These are phyloP conservation scores for Plantago ovata DNA, from an alignment of 257 asterid genomes.

Conservation along the genomic window DNA sequence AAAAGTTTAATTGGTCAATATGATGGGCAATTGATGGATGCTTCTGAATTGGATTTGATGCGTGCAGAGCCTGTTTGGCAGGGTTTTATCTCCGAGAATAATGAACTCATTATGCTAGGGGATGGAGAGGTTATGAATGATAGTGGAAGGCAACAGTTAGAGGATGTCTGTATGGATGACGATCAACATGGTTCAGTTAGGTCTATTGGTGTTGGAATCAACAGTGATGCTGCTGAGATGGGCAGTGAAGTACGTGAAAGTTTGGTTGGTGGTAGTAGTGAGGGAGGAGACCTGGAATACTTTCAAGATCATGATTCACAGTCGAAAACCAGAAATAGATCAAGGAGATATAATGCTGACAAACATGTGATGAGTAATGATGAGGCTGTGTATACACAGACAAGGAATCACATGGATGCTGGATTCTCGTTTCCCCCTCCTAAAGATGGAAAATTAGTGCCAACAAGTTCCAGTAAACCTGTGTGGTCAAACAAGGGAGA, in stretches of 20 bases:
- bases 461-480: conserved; percentile 48
- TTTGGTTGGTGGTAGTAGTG: conserved; percentile 92
- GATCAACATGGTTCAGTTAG: conserved; percentile 95
- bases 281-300: conserved; percentile 82
- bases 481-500: conserved; percentile 66
- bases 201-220: conserved; percentile 98
- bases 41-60: conserved; percentile 76
- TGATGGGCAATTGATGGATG: conserved; percentile 91
- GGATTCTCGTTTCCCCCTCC: conserved; percentile 98
- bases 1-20: conserved; percentile 58
- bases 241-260: conserved; percentile 89
- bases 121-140: conserved; percentile 56
- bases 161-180: conserved; percentile 71
- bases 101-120: conserved; percentile 71
- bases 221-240: conserved; percentile 86
- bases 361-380: conserved; percentile 40
- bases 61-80: conserved; percentile 88
- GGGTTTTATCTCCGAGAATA: conserved; percentile 79
- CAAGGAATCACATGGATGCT: conserved; percentile 49
- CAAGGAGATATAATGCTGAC: conserved; percentile 44
- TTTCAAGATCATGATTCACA: conserved; percentile 51
- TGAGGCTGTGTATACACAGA: conserved; percentile 34
- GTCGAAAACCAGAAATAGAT: conserved; percentile 40
- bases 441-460: conserved; percentile 60
- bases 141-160: conserved; percentile 54